Evolutionary conservation across 1,284 basidiomycete genomes (phyloP).

Genomic region (Cryptococcus sp.): DNA sequence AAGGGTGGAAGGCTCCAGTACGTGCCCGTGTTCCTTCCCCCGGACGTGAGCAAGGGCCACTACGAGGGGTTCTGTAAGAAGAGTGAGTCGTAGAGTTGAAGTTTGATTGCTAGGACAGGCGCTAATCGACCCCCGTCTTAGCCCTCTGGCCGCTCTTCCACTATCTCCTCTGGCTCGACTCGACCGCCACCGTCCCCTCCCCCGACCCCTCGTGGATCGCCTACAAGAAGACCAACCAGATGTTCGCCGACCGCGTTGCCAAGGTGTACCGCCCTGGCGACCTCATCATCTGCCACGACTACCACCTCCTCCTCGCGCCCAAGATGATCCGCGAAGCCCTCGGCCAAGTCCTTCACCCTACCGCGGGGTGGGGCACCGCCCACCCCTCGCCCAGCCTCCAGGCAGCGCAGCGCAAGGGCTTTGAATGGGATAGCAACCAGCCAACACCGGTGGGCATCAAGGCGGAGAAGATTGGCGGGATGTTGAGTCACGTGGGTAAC

Average conservation of each 20-base stretch:
- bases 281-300: slow-evolving; percentile 85
- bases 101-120: background rate
- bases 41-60: slow-evolving; percentile 84
- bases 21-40: slow-evolving; percentile 88
- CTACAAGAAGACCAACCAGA: slow-evolving; percentile 80
- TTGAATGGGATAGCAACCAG: slow-evolving; percentile 34
- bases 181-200: slow-evolving; percentile 51
- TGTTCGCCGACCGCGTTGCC: slow-evolving; percentile 76
- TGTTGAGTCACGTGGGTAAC: slow-evolving; percentile 30
- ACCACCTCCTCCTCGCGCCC: slow-evolving; percentile 89
- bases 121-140: slow-evolving; percentile 45
- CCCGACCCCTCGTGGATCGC: slow-evolving; percentile 77
- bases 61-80: slow-evolving; percentile 98
- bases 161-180: slow-evolving; percentile 97
- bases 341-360: slow-evolving; percentile 58
- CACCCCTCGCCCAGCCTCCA: slow-evolving; percentile 28
- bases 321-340: slow-evolving; percentile 74
- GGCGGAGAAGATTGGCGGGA: slow-evolving; percentile 23
- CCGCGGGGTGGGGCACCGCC: slow-evolving; percentile 22
- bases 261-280: slow-evolving; percentile 80
- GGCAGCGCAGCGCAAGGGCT: slow-evolving; percentile 24
- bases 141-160: slow-evolving; percentile 98
- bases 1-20: slow-evolving; percentile 63
- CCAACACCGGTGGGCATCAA: slow-evolving; percentile 13
- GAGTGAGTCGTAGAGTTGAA: slow-evolving; percentile 57